Conservation (phyloP, 768 basidiomycete genomes). For the Pleurotus salmoneostramineus region DNA sequence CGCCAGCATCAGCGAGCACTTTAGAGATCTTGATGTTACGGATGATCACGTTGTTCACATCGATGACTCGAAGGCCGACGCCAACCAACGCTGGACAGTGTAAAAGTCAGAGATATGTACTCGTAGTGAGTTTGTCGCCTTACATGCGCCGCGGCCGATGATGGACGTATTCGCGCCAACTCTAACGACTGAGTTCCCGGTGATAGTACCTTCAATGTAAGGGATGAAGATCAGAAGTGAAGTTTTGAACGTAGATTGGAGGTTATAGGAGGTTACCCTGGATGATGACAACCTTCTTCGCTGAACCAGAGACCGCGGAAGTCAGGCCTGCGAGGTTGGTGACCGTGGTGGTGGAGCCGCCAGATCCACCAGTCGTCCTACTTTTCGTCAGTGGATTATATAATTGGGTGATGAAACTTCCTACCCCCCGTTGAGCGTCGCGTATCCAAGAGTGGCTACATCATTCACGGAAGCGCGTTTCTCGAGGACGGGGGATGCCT, state of each 20-base stretch:
- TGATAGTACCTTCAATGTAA: slow-evolving; percentile 29
- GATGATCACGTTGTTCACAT: slow-evolving; percentile 42
- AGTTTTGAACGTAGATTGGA: background rate
- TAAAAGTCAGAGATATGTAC: too few relatives aligned
- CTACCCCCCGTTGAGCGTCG: slow-evolving; percentile 21
- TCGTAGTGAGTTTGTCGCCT: slow-evolving; percentile 8
- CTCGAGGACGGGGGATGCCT: slow-evolving; percentile 16
- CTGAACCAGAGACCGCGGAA: slow-evolving; percentile 32
- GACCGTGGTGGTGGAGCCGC: slow-evolving; percentile 39
- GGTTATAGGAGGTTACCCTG: slow-evolving; percentile 22
- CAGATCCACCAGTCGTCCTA: slow-evolving; percentile 42
- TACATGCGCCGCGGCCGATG: slow-evolving; percentile 32
- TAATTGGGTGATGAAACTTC: background rate
- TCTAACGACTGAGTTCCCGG: slow-evolving; percentile 36
- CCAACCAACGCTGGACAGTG: slow-evolving; percentile 32
- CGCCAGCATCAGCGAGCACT: slow-evolving; percentile 39
- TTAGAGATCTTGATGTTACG: slow-evolving; percentile 47
- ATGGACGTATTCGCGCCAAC: slow-evolving; percentile 41
- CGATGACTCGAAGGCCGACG: slow-evolving; percentile 40
- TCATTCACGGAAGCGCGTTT: slow-evolving; percentile 34
- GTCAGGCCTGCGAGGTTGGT: slow-evolving; percentile 36
- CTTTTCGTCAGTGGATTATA: background rate
- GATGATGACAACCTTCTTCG: slow-evolving; percentile 40
- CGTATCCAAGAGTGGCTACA: slow-evolving; percentile 35
- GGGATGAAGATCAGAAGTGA: background rate